Conservation (phyloP, 2,329 filamentous ascomycete genomes). For the Clonostachys solani region DNA sequence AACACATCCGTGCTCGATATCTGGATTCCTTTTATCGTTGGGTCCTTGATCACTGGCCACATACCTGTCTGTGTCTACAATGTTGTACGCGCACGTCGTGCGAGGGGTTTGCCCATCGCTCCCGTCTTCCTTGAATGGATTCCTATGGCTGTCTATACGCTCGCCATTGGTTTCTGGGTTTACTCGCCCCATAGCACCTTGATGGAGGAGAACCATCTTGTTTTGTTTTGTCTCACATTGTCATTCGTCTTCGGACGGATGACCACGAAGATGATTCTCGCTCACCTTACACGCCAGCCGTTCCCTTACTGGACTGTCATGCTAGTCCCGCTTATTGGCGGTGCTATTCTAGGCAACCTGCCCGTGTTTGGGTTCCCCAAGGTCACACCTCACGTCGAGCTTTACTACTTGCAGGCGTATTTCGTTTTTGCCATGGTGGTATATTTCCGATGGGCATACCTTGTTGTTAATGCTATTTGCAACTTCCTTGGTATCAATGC, state of each 20-base stretch:
- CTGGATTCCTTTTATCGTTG: constrained; percentile 72
- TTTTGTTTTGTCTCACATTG: constrained; percentile 89
- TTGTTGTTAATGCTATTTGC: constrained; percentile 90
- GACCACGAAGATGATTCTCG: constrained; percentile 98
- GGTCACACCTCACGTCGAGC: constrained; percentile 62
- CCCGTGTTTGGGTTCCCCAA: constrained; percentile 69
- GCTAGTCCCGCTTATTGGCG: constrained; percentile 80
- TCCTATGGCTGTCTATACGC: constrained; percentile 78
- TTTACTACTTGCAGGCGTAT: constrained; percentile 80
- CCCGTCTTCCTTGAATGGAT: constrained; percentile 93
- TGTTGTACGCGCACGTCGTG: constrained; percentile 71
- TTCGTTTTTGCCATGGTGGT: constrained; percentile 78
- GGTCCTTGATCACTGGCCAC: constrained; percentile 66
- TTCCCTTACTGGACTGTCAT: constrained; percentile 97
- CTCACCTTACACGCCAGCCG: constrained; percentile 86
- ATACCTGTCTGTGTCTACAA: constrained; percentile 88
- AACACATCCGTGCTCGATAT: constrained; percentile 77
- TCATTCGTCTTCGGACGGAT: constrained; percentile 97
- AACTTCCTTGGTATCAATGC: constrained; percentile 91
- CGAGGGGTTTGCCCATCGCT: constrained; percentile 67
- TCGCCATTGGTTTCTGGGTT: constrained; percentile 76
- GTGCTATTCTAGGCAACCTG: constrained; percentile 78
- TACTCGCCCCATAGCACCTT: constrained; percentile 85
- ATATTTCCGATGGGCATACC: constrained; percentile 88
- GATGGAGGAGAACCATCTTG: constrained; percentile 78